Evolutionary conservation across 2,329 filamentous ascomycete genomes (phyloP).

Genomic region (Botrytis pseudocinerea): DNA sequence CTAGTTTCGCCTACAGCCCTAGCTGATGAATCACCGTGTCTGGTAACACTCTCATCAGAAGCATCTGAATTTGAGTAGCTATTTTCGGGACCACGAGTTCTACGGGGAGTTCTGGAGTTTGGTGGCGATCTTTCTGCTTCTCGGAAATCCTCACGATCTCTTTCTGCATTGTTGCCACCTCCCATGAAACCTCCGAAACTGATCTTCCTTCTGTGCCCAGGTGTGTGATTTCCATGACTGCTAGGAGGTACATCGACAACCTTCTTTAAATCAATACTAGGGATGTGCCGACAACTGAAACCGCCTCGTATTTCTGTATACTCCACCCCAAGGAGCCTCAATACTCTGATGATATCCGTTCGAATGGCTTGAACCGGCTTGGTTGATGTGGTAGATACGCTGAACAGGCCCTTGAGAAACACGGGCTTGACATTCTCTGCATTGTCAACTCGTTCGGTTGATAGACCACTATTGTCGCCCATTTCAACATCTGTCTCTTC

Average conservation of each 20-base stretch:
- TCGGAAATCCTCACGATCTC: slow-evolving; percentile 70
- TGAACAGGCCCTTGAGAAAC: slow-evolving; percentile 94
- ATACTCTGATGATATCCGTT: slow-evolving; percentile 83
- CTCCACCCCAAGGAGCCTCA: slow-evolving; percentile 85
- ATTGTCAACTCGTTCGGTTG: slow-evolving; percentile 61
- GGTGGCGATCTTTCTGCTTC: slow-evolving; percentile 57
- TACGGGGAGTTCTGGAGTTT: slow-evolving; percentile 49
- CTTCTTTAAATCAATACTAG: slow-evolving; percentile 84
- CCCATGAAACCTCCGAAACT: slow-evolving; percentile 74
- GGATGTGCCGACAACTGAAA: slow-evolving; percentile 83
- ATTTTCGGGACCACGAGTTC: slow-evolving; percentile 52
- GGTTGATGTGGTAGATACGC: slow-evolving; percentile 92
- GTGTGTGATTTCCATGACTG: slow-evolving; percentile 50
- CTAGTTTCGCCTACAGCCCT: slow-evolving; percentile 80
- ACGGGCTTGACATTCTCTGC: slow-evolving; percentile 89
- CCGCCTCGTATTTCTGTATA: slow-evolving; percentile 91
- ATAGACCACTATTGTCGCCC: slow-evolving; percentile 59
- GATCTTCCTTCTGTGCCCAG: slow-evolving; percentile 72
- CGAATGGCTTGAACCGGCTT: slow-evolving; percentile 86
- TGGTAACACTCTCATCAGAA: slow-evolving; percentile 72
- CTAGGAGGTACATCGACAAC: slow-evolving; percentile 62
- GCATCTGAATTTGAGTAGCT: slow-evolving; percentile 87
- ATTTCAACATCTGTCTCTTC: slow-evolving; percentile 89
- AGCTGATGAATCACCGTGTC: slow-evolving; percentile 53
- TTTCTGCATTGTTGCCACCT: slow-evolving; percentile 51